Evolutionary conservation across 2,329 filamentous ascomycete species (phyloP), one percentile per base, ranked within the genome.

Genomic region (Aureobasidium sp.): DNA sequence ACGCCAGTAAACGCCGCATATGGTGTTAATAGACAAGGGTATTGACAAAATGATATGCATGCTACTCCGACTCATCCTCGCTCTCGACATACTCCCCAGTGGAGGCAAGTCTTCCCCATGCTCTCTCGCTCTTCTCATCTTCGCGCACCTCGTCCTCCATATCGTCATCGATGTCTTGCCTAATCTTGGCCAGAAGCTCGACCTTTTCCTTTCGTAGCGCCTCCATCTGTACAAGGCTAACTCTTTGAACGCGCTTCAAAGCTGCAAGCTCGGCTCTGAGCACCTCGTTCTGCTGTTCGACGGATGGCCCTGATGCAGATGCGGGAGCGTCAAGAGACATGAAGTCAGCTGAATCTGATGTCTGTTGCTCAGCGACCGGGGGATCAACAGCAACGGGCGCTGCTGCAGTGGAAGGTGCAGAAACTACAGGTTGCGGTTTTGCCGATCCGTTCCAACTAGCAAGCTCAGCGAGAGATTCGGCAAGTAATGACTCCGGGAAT

Each of bases 161-260:
- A 13, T 50, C 21, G 13, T 49, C 37, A 16, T 54, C 59, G 7
- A 54, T 13, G 15, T 45, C 29, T 15, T 54, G 32, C 49, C 39
- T 45, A 8, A 57, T 72, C 52, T 69, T 63, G 30, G 67, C 62
- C 44, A 72, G 53, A 32, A 76, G 67, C 39, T 68, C 72, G 42
- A 74, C 72, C 39, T 72, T 73, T 65, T 79, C 76, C 45, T 75
- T 71, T 47, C 73, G 73, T 58, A 79, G 53, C 62, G 75, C 73
- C 13, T 74, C 74, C 30, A 80, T 68, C 62, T 78, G 77, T 25
- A 74, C 69, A 57, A 80, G 76, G 5, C 75, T 77, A 37, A 74
- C 74, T 62, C 72, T 76, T 65, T 79, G 77, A 34, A 79, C 70
- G 42, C 76, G 71, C 64, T 78, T 73, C 34, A 80, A 67, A 5